Base-by-base conservation (phyloP, 192 early-diverging fungal genomes). In the Allomyces arbusculus region DNA sequence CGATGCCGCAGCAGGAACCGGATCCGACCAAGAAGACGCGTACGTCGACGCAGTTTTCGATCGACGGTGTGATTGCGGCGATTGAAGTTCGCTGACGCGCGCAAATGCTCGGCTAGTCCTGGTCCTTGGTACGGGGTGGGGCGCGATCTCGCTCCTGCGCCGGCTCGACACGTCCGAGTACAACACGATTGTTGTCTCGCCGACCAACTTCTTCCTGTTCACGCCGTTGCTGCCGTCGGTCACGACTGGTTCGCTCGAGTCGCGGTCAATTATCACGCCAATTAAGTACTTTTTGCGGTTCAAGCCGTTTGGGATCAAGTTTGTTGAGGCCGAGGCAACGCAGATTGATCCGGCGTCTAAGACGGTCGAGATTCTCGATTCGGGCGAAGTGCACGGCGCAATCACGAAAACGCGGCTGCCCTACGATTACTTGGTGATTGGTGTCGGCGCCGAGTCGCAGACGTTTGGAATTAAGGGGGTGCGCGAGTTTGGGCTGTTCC, bases 161-260 rank as follows among this genome's bases (percentile, higher is more conserved):
- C 50, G 50, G 50, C 12, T 58, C 50, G 50, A 58, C 16, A 58
- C 50, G 50, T 58, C 50, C 16, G 50, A 58, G 50, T 58, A 58
- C 50, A 58, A 58, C 50, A 58, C 50, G 74, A 70, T 84, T 1
- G 77, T 89, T 1, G 82, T 89, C 12, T 86, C 84, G 23, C 89
- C 90, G 64, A 79, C 88, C 65, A 92, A 91, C 78, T 95, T 92
- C 74, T 95, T 95, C 73, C 76, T 95, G 67, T 85, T 83, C 73
- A 79, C 87, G 26, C 83, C 85, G 45, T 70, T 88, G 73, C 71
- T 85, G 69, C 80, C 83, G 40, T 84, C 79, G 64, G 85, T 81
- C 69, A 92, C 91, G 1, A 87, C 89, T n/a, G 91, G 91, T 67
- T 92, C 90, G 0, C 80, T 95, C 61, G 90, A 92, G 66, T 77